Evolutionary conservation across 108 stramenopile species (phyloP), one percentile per base, ranked within the genome.

Genomic region (Licmophora abbreviata): DNA sequence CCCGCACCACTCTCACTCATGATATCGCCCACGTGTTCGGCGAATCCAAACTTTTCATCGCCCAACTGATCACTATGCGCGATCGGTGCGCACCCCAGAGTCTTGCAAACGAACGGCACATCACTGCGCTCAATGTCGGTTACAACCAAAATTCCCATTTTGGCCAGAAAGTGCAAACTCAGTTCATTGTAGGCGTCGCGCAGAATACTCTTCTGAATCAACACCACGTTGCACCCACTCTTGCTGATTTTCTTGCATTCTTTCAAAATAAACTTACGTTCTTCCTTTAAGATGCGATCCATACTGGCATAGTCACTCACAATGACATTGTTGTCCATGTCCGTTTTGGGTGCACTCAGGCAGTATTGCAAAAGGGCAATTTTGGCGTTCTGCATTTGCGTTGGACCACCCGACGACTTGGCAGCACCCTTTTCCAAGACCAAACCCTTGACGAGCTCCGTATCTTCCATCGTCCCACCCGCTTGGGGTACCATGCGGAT

Each of bases 321-420:
- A 17, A 99, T 95, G 26, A 98, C 95, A 56, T 86, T 97, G 76
- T 98, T 98, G 83, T 99, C 98, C 94, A 99, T 99, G 73, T 99
- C 98, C 10, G 97, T 98, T 73, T 99, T 99, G 58, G 98, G 98
- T 23, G 98, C 98, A 11, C 88, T 92, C 18, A 99, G 83, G 76
- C 94, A 95, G 83, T 94, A 98, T 68, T 93, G 92, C 68, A 97
- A 77, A 43, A 97, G 64, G 11, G 82, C 91, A 65, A 97, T 84
- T 74, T 99, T 99, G 59, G 99, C 99, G 54, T 97, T 83, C 33
- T 74, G 72, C 59, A 98, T 74, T 51, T 61, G 63, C 48, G 79
- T 66, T 21, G 99, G 99, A 12, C 94, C 97, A 30, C 96, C 95
- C 3, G 94, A 91, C 23, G 89, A 76, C 64, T 96, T 92, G 59